These are phyloP conservation scores for Cubamyces lactineus DNA, from an alignment of 768 basidiomycete genomes.

Conservation along the genomic window DNA sequence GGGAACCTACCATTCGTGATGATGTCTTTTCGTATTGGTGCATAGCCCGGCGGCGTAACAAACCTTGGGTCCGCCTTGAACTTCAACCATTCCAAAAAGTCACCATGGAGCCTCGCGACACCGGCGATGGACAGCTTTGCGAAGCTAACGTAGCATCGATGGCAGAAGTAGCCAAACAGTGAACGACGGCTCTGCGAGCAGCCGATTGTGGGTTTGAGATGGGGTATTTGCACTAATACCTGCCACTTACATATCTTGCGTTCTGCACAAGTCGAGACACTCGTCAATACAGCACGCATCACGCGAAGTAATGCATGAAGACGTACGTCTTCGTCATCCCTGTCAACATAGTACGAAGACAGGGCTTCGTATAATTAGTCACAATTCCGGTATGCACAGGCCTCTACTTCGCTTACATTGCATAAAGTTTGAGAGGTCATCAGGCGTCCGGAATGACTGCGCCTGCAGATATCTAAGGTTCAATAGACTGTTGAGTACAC, in stretches of 20 bases:
- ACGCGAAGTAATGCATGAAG: constrained; percentile 1
- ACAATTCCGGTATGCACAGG: not conserved
- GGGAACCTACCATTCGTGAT: constrained; percentile 47
- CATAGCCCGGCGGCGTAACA: constrained; percentile 13
- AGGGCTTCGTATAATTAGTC: constrained; percentile 8
- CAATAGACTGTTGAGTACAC: not conserved
- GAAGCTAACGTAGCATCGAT: constrained; percentile 76
- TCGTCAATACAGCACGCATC: not conserved
- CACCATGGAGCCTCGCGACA: constrained; percentile 63
- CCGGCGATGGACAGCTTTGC: constrained; percentile 77
- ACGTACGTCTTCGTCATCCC: constrained; percentile 56
- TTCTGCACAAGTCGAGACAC: not conserved
- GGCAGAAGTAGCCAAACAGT: constrained; percentile 79
- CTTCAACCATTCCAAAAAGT: constrained; percentile 65
- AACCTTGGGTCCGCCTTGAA: not conserved
- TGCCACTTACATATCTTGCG: constrained; percentile 21
- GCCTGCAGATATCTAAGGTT: not conserved
- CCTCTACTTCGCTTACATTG: constrained; percentile 7
- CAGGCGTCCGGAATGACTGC: constrained; percentile 10
- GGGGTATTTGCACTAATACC: not conserved
- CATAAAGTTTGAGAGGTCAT: constrained; percentile 27
- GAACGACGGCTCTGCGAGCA: constrained; percentile 65
- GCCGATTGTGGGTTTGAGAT: not conserved
- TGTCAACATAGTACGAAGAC: constrained; percentile 41
- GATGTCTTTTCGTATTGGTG: constrained; percentile 47